Conservation (phyloP, 225 moss, liverwort and hornwort species). For the Antitrichia curtipendula region DNA sequence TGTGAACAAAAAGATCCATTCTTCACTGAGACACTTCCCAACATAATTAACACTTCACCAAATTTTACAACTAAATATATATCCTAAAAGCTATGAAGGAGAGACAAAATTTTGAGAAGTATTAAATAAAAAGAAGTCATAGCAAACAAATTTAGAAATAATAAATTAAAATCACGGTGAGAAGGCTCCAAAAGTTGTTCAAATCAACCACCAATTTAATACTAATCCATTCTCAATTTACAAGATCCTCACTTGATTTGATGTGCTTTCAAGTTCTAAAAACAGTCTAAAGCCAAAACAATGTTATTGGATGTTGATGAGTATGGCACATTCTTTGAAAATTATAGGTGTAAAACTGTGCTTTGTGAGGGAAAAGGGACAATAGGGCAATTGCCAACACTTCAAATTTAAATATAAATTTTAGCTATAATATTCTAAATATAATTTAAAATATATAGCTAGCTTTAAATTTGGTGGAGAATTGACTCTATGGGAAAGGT, state of each 20-base stretch:
- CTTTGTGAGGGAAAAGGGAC: accelerated
- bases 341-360: not conserved
- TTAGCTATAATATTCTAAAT: too few relatives aligned
- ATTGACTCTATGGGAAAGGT: not conserved
- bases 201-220: not conserved
- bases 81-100: not conserved
- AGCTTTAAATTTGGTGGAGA: not conserved
- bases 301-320: not conserved
- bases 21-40: not conserved
- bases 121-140: not conserved
- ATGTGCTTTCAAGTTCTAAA: not conserved
- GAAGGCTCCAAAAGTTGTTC: accelerated
- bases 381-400: not conserved
- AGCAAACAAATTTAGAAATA: not conserved
- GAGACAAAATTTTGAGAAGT: not conserved
- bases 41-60: not conserved
- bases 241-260: not conserved
- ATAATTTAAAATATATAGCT: too few relatives aligned
- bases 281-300: accelerated
- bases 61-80: not conserved
- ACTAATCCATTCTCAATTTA: not conserved
- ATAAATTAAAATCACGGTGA: accelerated
- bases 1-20: accelerated
- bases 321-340: accelerated
- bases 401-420: too few relatives aligned